Conservation (phyloP, 768 basidiomycete genomes). For the Rhodosporidiobolus odoratus region DNA sequence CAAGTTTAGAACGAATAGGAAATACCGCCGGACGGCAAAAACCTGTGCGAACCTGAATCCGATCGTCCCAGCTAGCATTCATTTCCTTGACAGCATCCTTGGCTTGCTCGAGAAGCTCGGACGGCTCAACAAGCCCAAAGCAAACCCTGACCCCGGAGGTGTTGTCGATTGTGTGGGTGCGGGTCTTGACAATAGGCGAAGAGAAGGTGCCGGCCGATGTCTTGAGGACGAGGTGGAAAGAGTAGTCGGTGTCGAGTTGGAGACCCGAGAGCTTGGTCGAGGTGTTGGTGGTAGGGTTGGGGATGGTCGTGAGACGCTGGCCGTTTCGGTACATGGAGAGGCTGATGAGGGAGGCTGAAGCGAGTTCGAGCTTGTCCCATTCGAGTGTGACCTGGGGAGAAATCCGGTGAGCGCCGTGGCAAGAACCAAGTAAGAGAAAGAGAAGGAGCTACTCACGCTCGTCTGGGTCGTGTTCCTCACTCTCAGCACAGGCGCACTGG, state of each 20-base stretch:
- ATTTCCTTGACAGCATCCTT: slow-evolving; percentile 76
- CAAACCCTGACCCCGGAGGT: slow-evolving; percentile 92
- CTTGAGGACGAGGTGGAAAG: slow-evolving; percentile 87
- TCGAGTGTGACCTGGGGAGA: slow-evolving; percentile 60
- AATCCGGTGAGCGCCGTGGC: not conserved
- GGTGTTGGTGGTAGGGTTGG: slow-evolving; percentile 72
- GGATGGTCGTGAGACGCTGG: slow-evolving; percentile 78
- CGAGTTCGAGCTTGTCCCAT: slow-evolving; percentile 82
- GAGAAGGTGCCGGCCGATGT: slow-evolving; percentile 87
- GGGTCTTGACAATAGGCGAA: slow-evolving; percentile 72
- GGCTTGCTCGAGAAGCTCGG: slow-evolving; percentile 68
- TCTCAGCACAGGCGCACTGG: slow-evolving; percentile 70
- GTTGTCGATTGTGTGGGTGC: slow-evolving; percentile 90
- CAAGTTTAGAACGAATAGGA: too few species aligned
- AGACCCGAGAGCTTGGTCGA: slow-evolving; percentile 54
- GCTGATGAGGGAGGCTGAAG: slow-evolving; percentile 75
- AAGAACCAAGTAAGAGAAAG: not conserved
- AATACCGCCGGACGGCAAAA: slow-evolving; percentile 50
- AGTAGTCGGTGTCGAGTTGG: slow-evolving; percentile 61
- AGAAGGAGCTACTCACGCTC: slow-evolving; percentile 53
- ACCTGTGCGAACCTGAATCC: slow-evolving; percentile 92
- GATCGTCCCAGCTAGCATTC: slow-evolving; percentile 83
- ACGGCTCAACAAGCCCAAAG: slow-evolving; percentile 81
- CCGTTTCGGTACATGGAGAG: slow-evolving; percentile 91
- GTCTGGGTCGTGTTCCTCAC: slow-evolving; percentile 94